A percentile compares a stretch with the other conserved stretches of the same genome.
Evolutionary conservation across 495 filamentous ascomycete genomes (phyloP).

Genomic region (Aspergillus panamensis): DNA sequence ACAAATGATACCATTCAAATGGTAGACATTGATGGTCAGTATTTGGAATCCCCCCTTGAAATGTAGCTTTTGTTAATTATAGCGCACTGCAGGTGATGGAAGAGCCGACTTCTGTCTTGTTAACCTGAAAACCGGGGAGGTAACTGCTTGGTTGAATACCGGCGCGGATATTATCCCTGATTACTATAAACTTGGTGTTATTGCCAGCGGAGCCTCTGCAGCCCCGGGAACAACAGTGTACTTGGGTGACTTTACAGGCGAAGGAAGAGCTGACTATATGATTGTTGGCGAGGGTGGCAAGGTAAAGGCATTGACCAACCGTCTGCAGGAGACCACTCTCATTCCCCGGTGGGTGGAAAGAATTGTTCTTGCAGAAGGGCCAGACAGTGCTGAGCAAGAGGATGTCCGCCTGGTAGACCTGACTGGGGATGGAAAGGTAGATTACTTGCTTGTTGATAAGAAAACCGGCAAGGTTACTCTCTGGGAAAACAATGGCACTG

Average conservation of each 20-base stretch:
- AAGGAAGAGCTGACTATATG: conserved; percentile 3
- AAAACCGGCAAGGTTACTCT: neutral
- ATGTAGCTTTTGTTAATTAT: neutral
- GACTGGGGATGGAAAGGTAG: neutral
- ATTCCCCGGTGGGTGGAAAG: neutral
- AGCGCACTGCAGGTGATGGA: neutral
- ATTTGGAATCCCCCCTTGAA: neutral
- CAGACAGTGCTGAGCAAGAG: neutral
- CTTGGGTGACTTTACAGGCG: neutral
- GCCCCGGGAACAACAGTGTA: neutral
- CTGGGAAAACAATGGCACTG: neutral
- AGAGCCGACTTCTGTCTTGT: neutral
- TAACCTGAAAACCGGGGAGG: neutral
- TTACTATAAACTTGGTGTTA: conserved; percentile 3
- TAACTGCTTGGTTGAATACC: conserved; percentile 4
- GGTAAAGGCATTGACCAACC: neutral
- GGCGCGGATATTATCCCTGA: conserved; percentile 1
- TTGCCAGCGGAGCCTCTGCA: neutral
- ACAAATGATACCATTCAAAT: conserved; percentile 3
- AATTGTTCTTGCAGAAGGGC: neutral
- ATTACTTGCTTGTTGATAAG: neutral
- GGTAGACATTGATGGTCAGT: conserved; percentile 6
- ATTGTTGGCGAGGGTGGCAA: neutral
- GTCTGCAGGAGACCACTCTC: neutral
- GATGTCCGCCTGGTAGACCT: neutral